Evolutionary conservation across 192 early-diverging fungal genomes (phyloP), one percentile per base, ranked within the genome.

Genomic region (Cetraspora pellucida): DNA sequence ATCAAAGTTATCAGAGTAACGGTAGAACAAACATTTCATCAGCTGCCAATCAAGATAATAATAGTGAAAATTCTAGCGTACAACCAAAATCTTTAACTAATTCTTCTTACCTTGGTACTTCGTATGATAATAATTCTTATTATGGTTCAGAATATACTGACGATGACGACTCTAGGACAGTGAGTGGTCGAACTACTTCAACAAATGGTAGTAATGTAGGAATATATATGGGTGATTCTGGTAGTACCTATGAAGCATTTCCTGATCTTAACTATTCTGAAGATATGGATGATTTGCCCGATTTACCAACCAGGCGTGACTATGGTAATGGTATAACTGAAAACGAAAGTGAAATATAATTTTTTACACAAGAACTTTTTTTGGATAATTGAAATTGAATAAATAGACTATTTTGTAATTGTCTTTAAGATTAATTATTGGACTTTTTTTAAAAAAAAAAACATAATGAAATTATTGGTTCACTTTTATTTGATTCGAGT

Each of bases 51-150:
- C 25, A 69, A 72, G 10, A 79, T 67, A 45, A 79, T 80, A 28
- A 76, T 72, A 11, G 74, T 64, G 45, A 81, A 75, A 30, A 76
- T 69, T 3, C 28, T 45, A 10, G 68, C 69, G 23, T 4, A 52
- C 80, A 73, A 14, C 25, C 75, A 44, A 65, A 72, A 16, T 77
- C 80, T 10, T 47, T 77, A 11, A 61, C 78, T 9, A 74, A 60
- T 61, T 74, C 79, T 50, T 81, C 79, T 50, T 81, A 80, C 9
- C 78, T 72, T 5, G 66, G 76, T 1, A 81, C 82, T 0, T 79
- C 75, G 6, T 60, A 77, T n/a, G 59, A 37, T n/a, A 21, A 64
- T 16, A 74, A 74, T 3, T 28, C 11, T n/a, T 79, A 75, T 49
- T 79, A 84, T 69, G 78, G 77, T 8, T 78, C 77, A 8, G 77